Percentiles rank a stretch among this genome's conserved stretches.
Conservation (phyloP, 306 rosid genomes). For the Vicia sativa region DNA sequence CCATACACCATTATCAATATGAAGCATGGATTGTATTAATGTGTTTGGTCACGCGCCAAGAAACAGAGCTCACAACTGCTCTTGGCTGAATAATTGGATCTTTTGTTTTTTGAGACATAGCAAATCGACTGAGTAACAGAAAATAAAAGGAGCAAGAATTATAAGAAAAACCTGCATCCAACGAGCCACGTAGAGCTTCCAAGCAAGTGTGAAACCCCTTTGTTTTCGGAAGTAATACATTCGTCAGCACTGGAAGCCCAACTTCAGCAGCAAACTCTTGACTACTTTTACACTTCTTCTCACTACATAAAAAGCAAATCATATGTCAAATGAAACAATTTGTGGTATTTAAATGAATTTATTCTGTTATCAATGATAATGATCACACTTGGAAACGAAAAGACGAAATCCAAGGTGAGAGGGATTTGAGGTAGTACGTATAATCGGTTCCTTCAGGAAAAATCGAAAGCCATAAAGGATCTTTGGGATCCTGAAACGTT, state of each 20-base stretch:
- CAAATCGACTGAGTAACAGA: not conserved
- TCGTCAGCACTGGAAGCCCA: slow-evolving; percentile 73
- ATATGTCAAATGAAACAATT: slow-evolving; percentile 25
- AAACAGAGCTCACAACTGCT: too few relatives aligned
- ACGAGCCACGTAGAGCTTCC: slow-evolving; percentile 65
- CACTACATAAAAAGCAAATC: slow-evolving; percentile 53
- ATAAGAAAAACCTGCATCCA: slow-evolving; percentile 79
- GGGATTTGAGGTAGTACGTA: slow-evolving; percentile 58
- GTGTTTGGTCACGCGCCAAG: too few relatives aligned
- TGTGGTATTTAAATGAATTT: slow-evolving; percentile 29
- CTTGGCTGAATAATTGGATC: too few relatives aligned
- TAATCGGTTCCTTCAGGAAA: slow-evolving; percentile 99
- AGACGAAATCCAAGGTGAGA: slow-evolving; percentile 30
- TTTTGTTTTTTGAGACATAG: too few relatives aligned
- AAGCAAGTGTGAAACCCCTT: slow-evolving; percentile 89
- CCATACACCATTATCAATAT: too few relatives aligned
- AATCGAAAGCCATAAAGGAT: slow-evolving; percentile 86
- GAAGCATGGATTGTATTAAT: too few relatives aligned
- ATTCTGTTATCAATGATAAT: slow-evolving; percentile 4
- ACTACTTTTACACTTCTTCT: slow-evolving; percentile 68
- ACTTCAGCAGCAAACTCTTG: slow-evolving; percentile 69
- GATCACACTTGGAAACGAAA: slow-evolving; percentile 26
- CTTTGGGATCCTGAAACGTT: slow-evolving; percentile 61
- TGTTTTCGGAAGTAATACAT: slow-evolving; percentile 87
- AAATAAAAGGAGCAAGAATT: slow-evolving; percentile 7